Conservation (phyloP, 2,329 filamentous ascomycete genomes). For the Zasmidium citrigriseum region DNA sequence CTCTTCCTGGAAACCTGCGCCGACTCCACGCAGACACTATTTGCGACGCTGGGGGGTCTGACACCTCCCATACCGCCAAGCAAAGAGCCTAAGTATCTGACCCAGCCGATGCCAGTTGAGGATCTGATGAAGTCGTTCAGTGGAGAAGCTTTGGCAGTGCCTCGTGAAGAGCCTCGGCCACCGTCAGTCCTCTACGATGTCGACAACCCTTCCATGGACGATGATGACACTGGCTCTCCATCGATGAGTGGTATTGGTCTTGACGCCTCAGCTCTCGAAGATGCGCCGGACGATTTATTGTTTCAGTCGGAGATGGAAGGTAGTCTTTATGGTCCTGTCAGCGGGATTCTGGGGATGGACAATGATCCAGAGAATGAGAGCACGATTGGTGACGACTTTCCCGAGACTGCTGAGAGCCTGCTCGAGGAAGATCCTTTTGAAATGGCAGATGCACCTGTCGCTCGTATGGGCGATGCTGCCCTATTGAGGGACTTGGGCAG, state of each 20-base stretch:
- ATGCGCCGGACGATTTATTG: slow-evolving; percentile 42
- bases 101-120: slow-evolving; percentile 79
- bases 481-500: slow-evolving; percentile 33
- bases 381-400: slow-evolving; percentile 18
- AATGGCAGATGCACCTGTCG: slow-evolving; percentile 34
- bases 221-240: slow-evolving; percentile 31
- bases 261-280: slow-evolving; percentile 19
- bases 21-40: slow-evolving; percentile 92
- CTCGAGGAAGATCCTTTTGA: slow-evolving; percentile 41
- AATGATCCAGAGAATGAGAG: slow-evolving; percentile 24
- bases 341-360: slow-evolving; percentile 30
- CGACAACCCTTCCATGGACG: slow-evolving; percentile 29
- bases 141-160: slow-evolving; percentile 73
- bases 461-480: slow-evolving; percentile 32
- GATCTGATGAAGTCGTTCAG: slow-evolving; percentile 90
- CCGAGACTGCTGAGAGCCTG: slow-evolving; percentile 38
- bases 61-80: slow-evolving; percentile 81
- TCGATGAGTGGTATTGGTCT: slow-evolving; percentile 29
- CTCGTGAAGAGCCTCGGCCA: slow-evolving; percentile 59
- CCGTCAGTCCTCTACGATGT: slow-evolving; percentile 50
- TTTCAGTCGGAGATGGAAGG: slow-evolving; percentile 33
- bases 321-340: slow-evolving; percentile 36
- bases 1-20: slow-evolving; percentile 93
- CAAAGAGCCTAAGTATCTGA: slow-evolving; percentile 82
- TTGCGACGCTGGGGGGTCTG: slow-evolving; percentile 75